A percentile compares a stretch with the other conserved stretches of the same genome.
phyloP scores from a whole-genome alignment of 2,329 filamentous ascomycete genomes.

The Talaromyces sp. region DNA sequence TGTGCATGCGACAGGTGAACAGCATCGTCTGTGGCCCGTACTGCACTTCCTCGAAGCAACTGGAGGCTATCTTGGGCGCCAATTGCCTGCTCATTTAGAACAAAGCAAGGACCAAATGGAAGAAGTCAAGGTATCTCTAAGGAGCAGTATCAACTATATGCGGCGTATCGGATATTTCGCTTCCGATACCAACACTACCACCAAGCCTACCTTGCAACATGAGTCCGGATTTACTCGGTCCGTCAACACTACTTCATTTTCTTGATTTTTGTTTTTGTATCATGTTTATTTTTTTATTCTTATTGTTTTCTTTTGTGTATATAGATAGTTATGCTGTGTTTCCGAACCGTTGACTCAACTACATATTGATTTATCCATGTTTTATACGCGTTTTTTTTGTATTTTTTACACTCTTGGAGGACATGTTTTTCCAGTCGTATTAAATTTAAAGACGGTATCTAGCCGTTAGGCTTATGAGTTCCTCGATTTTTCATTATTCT shows the following conservation, averaged over 20 bases:
- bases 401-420: background rate
- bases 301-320: too few species aligned
- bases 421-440: background rate
- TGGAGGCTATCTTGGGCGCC: background rate
- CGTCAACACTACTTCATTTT: background rate
- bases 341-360: too few species aligned
- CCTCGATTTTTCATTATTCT: background rate
- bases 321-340: too few species aligned
- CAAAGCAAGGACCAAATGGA: background rate
- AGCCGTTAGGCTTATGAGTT: background rate
- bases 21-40: slow-evolving; percentile 12
- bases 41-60: slow-evolving; percentile 6
- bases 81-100: background rate
- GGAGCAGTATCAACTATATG: background rate
- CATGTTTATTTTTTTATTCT: too few species aligned
- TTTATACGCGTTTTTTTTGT: background rate
- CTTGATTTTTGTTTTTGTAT: too few species aligned
- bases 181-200: background rate
- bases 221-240: background rate
- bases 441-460: too few species aligned
- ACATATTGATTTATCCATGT: too few species aligned
- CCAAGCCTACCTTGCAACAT: background rate
- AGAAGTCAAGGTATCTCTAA: background rate
- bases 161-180: background rate
- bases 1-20: background rate